Conservation (phyloP, 2,329 filamentous ascomycete species). For the Apiospora pterosperma region DNA sequence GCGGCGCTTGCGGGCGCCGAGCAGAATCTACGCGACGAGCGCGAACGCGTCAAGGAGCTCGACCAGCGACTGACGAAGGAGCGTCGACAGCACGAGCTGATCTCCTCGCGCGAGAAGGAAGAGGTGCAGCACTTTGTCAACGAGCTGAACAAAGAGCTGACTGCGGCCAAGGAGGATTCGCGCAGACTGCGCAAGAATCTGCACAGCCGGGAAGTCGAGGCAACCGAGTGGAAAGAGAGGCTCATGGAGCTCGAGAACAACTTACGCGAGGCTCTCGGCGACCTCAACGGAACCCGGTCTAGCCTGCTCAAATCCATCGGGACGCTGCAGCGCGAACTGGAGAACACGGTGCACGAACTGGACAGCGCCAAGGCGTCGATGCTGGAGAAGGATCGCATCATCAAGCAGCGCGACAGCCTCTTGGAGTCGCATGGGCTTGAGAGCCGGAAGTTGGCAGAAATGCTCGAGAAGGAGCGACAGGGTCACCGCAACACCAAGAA, state of each 20-base stretch:
- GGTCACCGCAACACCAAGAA: conserved; percentile 82
- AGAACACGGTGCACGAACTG: conserved; percentile 78
- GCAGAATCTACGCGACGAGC: conserved; percentile 77
- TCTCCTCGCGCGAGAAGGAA: conserved; percentile 87
- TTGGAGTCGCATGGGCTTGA: conserved; percentile 89
- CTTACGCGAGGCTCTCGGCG: conserved; percentile 80
- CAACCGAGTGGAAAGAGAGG: conserved; percentile 85
- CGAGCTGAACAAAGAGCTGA: conserved; percentile 83
- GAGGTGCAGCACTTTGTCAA: conserved; percentile 92
- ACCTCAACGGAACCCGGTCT: conserved; percentile 80
- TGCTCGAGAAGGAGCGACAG: conserved; percentile 87
- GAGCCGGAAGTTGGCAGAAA: conserved; percentile 75
- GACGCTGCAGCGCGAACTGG: conserved; percentile 83
- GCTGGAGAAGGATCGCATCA: conserved; percentile 85
- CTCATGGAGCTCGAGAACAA: conserved; percentile 87
- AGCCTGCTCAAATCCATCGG: conserved; percentile 84
- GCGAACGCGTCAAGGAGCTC: conserved; percentile 69
- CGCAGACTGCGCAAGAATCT: conserved; percentile 79
- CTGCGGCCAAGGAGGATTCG: conserved; percentile 79
- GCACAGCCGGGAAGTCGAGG: conserved; percentile 81
- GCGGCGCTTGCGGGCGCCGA: conserved; percentile 77
- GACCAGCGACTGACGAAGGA: conserved; percentile 76
- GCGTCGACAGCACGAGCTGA: conserved; percentile 78
- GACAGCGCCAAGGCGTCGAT: conserved; percentile 73
- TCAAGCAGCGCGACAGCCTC: conserved; percentile 84